A percentile compares a stretch with the other conserved stretches of the same genome.
These are phyloP conservation scores for Alternaria triticimaculans DNA, from an alignment of 2,329 filamentous ascomycete genomes.

Conservation along the genomic window DNA sequence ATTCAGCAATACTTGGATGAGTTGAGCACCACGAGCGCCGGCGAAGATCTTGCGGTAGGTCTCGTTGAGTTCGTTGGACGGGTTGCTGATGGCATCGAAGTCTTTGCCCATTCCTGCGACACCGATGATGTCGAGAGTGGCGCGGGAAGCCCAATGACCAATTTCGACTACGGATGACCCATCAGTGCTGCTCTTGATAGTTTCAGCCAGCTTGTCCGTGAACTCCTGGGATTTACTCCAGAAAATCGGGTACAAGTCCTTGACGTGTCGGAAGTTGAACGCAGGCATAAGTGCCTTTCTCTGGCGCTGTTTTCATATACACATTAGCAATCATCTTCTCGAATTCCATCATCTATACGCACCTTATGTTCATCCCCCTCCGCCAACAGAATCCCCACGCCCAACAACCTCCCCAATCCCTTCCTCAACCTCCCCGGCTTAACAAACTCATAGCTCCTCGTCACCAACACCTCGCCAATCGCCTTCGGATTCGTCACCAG, in stretches of 20 bases:
- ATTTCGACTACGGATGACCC: constrained; percentile 52
- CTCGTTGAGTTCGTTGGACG: constrained; percentile 59
- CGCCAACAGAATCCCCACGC: constrained; percentile 75
- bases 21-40: constrained; percentile 56
- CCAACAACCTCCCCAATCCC: constrained; percentile 68
- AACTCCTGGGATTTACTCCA: constrained; percentile 58
- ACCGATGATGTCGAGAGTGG: constrained; percentile 66
- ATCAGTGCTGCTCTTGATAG: constrained; percentile 29
- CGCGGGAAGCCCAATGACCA: constrained; percentile 56
- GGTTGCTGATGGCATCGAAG: constrained; percentile 60
- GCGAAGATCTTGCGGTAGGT: constrained; percentile 61
- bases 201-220: constrained; percentile 41
- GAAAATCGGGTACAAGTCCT: constrained; percentile 58
- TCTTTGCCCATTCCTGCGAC: constrained; percentile 64
- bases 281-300: constrained; percentile 57
- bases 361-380: constrained; percentile 91
- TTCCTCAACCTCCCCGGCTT: constrained; percentile 56
- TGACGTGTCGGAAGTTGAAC: constrained; percentile 59
- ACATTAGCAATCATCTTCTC: constrained; percentile 11
- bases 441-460: constrained; percentile 59
- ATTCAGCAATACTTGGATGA: constrained; percentile 65
- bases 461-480: constrained; percentile 57
- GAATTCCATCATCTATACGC: neutral
- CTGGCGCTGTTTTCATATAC: constrained; percentile 44
- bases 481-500: constrained; percentile 56